phyloP scores from a whole-genome alignment of 768 basidiomycete species.

The Rhodosporidiobolus sp. region DNA sequence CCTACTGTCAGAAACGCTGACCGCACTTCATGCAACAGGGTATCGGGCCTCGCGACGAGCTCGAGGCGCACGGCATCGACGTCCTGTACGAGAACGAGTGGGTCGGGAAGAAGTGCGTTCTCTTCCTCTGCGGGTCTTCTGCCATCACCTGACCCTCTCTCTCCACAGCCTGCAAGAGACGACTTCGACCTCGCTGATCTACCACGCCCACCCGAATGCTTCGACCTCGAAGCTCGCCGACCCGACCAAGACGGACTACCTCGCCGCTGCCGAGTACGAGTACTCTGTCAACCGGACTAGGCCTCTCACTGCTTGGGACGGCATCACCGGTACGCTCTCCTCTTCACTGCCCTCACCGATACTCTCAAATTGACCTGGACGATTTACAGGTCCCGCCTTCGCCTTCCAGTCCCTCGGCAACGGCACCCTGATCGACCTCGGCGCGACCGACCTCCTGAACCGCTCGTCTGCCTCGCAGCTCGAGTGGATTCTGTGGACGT shows the following conservation, averaged over 20 bases:
- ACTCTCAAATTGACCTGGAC: neutral
- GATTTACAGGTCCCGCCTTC: neutral
- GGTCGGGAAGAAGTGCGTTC: slow-evolving; percentile 63
- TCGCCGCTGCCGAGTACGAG: neutral
- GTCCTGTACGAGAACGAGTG: slow-evolving; percentile 65
- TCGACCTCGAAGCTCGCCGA: neutral
- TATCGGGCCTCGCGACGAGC: slow-evolving; percentile 59
- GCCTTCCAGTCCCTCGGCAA: neutral
- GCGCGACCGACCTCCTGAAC: neutral
- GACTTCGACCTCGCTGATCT: neutral
- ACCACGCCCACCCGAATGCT: neutral
- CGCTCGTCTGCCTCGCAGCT: neutral
- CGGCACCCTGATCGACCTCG: neutral
- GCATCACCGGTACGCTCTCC: neutral
- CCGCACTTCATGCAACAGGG: slow-evolving; percentile 42
- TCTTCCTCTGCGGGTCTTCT: slow-evolving; percentile 52
- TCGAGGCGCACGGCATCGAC: slow-evolving; percentile 56
- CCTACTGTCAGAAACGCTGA: no score
- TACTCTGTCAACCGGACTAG: neutral
- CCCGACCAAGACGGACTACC: neutral
- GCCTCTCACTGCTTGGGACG: neutral
- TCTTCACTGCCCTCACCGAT: neutral
- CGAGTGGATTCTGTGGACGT: neutral
- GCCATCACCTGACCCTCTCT: slow-evolving; percentile 29
- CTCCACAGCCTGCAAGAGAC: neutral